Conservation (phyloP, 805 yeast species). For the Trichomonascus vanleenenianus region DNA sequence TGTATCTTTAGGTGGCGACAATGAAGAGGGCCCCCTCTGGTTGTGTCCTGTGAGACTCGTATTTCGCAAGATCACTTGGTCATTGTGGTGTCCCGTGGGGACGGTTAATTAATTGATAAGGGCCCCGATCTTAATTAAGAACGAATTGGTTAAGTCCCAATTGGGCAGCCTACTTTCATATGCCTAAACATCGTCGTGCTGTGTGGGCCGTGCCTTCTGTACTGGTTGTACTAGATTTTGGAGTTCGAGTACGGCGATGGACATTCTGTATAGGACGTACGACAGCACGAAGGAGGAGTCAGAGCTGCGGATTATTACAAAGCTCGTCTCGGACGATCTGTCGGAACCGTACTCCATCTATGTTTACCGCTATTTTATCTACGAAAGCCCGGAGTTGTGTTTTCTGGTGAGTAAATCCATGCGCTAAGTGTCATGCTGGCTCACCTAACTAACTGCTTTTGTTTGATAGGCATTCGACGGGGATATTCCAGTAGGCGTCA, state of each 20-base stretch:
- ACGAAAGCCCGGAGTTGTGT: constrained; percentile 86
- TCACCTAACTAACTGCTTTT: not conserved
- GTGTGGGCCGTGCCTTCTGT: too few species aligned
- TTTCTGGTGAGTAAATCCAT: constrained; percentile 35
- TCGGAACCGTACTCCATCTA: constrained; percentile 93
- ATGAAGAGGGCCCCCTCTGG: too few species aligned
- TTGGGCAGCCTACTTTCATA: too few species aligned
- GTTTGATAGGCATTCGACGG: constrained; percentile 29
- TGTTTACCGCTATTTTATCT: constrained; percentile 83
- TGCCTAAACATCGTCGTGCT: too few species aligned
- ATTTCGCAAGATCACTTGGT: too few species aligned
- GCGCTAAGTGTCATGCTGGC: constrained; percentile 23
- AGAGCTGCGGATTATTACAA: constrained; percentile 29
- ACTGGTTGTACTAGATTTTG: too few species aligned
- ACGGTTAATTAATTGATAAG: too few species aligned
- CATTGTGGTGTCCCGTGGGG: too few species aligned
- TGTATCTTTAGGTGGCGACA: not conserved
- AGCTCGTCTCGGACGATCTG: constrained; percentile 61
- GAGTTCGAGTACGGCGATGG: not conserved
- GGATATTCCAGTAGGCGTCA: constrained; percentile 53
- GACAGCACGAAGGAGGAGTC: constrained; percentile 20
- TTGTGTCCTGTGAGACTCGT: too few species aligned
- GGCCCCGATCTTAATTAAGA: too few species aligned
- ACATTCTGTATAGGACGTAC: constrained; percentile 18
- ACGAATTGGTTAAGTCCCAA: too few species aligned